Conservation (phyloP, 768 basidiomycete genomes). For the Leucosporidium scottii region DNA sequence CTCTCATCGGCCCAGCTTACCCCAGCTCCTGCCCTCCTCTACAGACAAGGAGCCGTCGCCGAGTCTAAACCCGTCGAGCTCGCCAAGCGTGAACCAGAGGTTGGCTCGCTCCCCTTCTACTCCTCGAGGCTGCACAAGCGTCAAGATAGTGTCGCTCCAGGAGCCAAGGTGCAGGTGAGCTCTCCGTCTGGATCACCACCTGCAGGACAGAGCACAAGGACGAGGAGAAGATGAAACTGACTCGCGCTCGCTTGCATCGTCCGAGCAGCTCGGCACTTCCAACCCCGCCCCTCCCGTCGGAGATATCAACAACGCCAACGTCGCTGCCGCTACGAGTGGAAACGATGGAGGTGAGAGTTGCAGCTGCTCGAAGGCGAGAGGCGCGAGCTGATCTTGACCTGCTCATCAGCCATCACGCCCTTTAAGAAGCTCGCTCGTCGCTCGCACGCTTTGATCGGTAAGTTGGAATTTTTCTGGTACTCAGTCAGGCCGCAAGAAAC, state of each 20-base stretch:
- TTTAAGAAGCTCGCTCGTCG: too few species aligned
- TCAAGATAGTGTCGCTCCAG: neutral
- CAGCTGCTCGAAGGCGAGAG: too few species aligned
- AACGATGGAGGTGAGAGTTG: neutral
- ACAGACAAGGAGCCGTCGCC: neutral
- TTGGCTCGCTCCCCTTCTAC: neutral
- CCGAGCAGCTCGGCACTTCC: neutral
- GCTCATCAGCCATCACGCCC: too few species aligned
- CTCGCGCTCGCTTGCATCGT: too few species aligned
- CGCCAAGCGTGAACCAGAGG: neutral
- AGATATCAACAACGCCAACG: neutral
- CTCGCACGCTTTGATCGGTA: too few species aligned
- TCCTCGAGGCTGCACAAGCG: neutral
- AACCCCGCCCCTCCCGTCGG: neutral
- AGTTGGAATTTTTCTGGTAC: too few species aligned
- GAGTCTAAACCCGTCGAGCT: neutral
- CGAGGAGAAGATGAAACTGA: neutral
- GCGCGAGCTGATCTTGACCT: too few species aligned
- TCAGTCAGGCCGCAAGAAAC: too few species aligned
- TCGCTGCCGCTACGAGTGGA: neutral
- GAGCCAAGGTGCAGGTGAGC: neutral
- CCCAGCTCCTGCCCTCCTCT: neutral
- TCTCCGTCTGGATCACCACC: neutral
- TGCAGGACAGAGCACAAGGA: neutral
- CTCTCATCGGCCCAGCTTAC: neutral